A percentile compares a stretch with the other conserved stretches of the same genome.
These are phyloP conservation scores for Candida pseudofarinosa DNA, from an alignment of 805 yeast genomes.

Conservation along the genomic window DNA sequence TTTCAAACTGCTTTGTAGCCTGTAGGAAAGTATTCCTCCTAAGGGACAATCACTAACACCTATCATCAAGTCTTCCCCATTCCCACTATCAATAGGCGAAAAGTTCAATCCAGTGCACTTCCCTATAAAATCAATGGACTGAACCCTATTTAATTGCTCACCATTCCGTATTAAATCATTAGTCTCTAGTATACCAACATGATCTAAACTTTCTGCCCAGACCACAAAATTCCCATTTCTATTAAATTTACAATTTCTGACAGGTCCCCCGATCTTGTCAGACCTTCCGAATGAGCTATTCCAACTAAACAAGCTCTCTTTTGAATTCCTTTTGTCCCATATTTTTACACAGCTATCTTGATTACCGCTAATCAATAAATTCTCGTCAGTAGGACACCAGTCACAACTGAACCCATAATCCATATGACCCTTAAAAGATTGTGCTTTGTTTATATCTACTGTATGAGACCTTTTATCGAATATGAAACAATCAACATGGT, in stretches of 20 bases:
- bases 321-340: slow-evolving; percentile 46
- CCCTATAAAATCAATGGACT: slow-evolving; percentile 53
- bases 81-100: slow-evolving; percentile 37
- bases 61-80: slow-evolving; percentile 46
- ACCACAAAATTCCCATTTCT: slow-evolving; percentile 41
- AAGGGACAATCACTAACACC: slow-evolving; percentile 54
- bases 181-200: slow-evolving; percentile 47
- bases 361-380: slow-evolving; percentile 50
- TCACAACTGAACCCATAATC: slow-evolving; percentile 61
- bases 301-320: slow-evolving; percentile 27
- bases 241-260: slow-evolving; percentile 51
- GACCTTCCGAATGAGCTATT: slow-evolving; percentile 28
- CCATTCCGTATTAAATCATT: slow-evolving; percentile 19
- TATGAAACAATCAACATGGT: slow-evolving; percentile 38
- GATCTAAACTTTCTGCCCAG: slow-evolving; percentile 60
- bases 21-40: slow-evolving; percentile 55
- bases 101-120: slow-evolving; percentile 55
- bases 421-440: slow-evolving; percentile 40
- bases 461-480: slow-evolving; percentile 37
- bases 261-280: slow-evolving; percentile 40
- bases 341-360: slow-evolving; percentile 57
- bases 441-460: slow-evolving; percentile 9
- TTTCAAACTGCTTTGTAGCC: slow-evolving; percentile 29
- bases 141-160: slow-evolving; percentile 24
- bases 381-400: slow-evolving; percentile 45